These are phyloP conservation scores for Rhinocladiella mackenziei DNA, from an alignment of 2,329 filamentous ascomycete genomes.

Conservation along the genomic window DNA sequence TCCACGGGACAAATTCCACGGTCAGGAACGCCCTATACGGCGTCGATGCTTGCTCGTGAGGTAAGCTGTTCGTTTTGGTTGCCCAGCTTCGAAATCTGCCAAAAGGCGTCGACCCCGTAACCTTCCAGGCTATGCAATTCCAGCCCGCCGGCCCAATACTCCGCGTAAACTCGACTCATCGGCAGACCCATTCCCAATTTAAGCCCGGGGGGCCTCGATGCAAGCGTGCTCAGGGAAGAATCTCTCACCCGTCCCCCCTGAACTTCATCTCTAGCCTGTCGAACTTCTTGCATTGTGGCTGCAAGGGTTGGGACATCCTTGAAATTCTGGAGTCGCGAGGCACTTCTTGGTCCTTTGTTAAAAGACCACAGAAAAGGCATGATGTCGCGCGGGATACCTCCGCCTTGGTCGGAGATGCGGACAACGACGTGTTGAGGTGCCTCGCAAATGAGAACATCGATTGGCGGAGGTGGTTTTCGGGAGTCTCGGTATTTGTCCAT, in stretches of 20 bases:
- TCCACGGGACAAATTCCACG: too few species aligned
- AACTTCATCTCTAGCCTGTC: slow-evolving; percentile 27
- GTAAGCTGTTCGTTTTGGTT: slow-evolving; percentile 97
- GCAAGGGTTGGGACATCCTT: slow-evolving; percentile 84
- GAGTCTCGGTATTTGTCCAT: slow-evolving; percentile 65
- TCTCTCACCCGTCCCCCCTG: slow-evolving; percentile 42
- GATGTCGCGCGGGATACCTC: slow-evolving; percentile 80
- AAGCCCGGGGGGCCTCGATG: slow-evolving; percentile 77
- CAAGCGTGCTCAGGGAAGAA: slow-evolving; percentile 73
- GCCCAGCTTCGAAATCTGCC: slow-evolving; percentile 92
- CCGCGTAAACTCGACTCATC: slow-evolving; percentile 88
- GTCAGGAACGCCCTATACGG: too few species aligned
- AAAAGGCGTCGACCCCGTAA: slow-evolving; percentile 90
- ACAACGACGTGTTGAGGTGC: slow-evolving; percentile 93
- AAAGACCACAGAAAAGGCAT: slow-evolving; percentile 95
- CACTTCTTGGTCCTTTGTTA: slow-evolving; percentile 79
- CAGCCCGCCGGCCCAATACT: slow-evolving; percentile 94
- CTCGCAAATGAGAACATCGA: slow-evolving; percentile 92
- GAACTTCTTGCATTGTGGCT: slow-evolving; percentile 79
- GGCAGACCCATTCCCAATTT: slow-evolving; percentile 89
- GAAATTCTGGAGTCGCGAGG: slow-evolving; percentile 77
- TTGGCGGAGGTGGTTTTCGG: slow-evolving; percentile 62
- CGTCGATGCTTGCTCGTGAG: slow-evolving; percentile 72
- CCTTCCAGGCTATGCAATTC: slow-evolving; percentile 91
- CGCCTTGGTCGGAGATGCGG: slow-evolving; percentile 89